Evolutionary conservation across 306 rosid genomes (phyloP).

Genomic region (cucumber (Cucumis sativus)): DNA sequence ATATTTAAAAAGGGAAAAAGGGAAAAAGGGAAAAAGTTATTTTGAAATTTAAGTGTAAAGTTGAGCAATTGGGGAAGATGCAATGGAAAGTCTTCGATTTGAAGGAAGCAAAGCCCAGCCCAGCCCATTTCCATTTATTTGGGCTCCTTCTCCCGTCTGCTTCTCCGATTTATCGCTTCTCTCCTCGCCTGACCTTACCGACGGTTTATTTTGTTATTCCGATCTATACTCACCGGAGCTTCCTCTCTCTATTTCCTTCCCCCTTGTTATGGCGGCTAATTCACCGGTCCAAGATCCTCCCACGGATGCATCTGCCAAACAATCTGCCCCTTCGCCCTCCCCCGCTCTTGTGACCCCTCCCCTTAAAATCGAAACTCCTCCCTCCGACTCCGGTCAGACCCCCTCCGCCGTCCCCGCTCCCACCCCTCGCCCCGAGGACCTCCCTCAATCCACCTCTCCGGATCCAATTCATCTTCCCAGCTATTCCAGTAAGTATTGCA

Average conservation of each 20-base stretch:
- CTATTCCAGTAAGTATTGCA: conserved; percentile 38
- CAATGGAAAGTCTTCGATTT: neutral
- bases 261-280: neutral
- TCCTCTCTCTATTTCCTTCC: neutral
- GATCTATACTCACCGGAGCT: neutral
- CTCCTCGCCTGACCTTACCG: neutral
- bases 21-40: too few species aligned
- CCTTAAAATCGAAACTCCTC: neutral
- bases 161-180: neutral
- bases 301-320: neutral
- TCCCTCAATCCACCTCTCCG: conserved; percentile 17
- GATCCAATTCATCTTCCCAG: conserved; percentile 41
- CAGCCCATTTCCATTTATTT: neutral
- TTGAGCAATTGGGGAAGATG: too few species aligned
- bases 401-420: neutral
- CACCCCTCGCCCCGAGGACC: conserved; percentile 5
- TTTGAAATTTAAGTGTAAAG: too few species aligned
- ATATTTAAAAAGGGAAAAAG: too few species aligned
- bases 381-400: neutral
- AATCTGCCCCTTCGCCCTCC: neutral
- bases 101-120: neutral
- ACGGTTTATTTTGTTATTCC: neutral
- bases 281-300: conserved; percentile 2
- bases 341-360: neutral
- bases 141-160: neutral